Evolutionary conservation across 805 yeast species (phyloP).

Genomic region (Hanseniaspora singularis): DNA sequence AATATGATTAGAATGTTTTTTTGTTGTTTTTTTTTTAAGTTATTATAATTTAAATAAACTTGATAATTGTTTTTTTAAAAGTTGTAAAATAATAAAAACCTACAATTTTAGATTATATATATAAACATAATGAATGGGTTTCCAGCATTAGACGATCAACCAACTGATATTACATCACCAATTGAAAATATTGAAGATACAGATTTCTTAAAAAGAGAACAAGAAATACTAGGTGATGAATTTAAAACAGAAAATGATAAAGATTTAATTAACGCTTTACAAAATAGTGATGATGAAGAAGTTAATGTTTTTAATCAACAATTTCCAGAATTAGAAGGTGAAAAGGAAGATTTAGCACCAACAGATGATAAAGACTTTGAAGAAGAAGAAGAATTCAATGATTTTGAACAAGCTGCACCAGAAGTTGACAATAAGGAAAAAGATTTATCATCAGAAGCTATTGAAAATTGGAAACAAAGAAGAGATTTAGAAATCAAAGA

Average conservation of each 20-base stretch:
- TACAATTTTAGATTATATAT: not conserved
- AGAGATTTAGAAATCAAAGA: constrained; percentile 65
- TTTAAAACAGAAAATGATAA: constrained; percentile 54
- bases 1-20: not conserved
- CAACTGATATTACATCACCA: constrained; percentile 20
- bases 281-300: constrained; percentile 31
- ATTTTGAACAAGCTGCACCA: constrained; percentile 17
- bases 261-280: constrained; percentile 33
- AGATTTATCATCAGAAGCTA: constrained; percentile 44
- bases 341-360: no score
- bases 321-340: constrained; percentile 38
- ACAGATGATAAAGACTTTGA: no score
- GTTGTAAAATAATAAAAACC: no score
- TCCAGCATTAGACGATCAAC: constrained; percentile 49
- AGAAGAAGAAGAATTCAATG: constrained; percentile 35
- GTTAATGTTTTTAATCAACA: constrained; percentile 52
- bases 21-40: no score
- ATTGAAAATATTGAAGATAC: constrained; percentile 29
- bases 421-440: constrained; percentile 21
- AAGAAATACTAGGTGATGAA: constrained; percentile 57
- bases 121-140: constrained; percentile 56
- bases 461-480: constrained; percentile 70
- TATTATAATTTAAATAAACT: no score
- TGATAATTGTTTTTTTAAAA: no score
- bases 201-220: constrained; percentile 59